These are phyloP conservation scores for Capillidium rhysosporum DNA, from an alignment of 371 early-diverging fungal species.

Conservation along the genomic window DNA sequence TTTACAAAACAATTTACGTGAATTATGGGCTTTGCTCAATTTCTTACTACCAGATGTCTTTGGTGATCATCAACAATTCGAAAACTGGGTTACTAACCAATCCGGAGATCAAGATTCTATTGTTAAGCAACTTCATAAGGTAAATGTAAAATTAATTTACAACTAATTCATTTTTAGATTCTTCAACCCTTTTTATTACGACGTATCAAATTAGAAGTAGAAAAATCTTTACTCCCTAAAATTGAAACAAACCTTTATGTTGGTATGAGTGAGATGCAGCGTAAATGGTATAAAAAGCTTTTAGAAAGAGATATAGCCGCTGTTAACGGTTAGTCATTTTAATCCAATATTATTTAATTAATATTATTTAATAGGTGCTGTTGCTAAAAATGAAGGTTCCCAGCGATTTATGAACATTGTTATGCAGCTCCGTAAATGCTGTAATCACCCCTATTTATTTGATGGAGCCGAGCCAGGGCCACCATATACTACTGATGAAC, in stretches of 20 bases:
- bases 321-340: conserved; percentile 64
- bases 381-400: conserved; percentile 16
- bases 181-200: conserved; percentile 92
- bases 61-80: conserved; percentile 68
- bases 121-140: conserved; percentile 54
- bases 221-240: conserved; percentile 97
- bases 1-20: conserved; percentile 95
- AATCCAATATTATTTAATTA: conserved; percentile 28
- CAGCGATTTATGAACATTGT: conserved; percentile 93
- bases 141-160: conserved; percentile 72
- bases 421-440: conserved; percentile 85
- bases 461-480: conserved; percentile 82
- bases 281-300: conserved; percentile 13
- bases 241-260: conserved; percentile 98
- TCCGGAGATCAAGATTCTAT: conserved; percentile 75
- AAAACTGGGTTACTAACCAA: conserved; percentile 69
- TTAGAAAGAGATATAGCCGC: conserved; percentile 56
- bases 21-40: conserved; percentile 96
- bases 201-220: conserved; percentile 96
- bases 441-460: conserved; percentile 95
- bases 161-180: conserved; percentile 90
- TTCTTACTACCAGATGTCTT: conserved; percentile 96
- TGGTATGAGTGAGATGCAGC: conserved; percentile 72
- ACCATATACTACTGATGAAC: conserved; percentile 2
- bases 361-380: conserved; percentile 14